phyloP scores from a whole-genome alignment of 768 basidiomycete species.

The Serendipita vermifera region DNA sequence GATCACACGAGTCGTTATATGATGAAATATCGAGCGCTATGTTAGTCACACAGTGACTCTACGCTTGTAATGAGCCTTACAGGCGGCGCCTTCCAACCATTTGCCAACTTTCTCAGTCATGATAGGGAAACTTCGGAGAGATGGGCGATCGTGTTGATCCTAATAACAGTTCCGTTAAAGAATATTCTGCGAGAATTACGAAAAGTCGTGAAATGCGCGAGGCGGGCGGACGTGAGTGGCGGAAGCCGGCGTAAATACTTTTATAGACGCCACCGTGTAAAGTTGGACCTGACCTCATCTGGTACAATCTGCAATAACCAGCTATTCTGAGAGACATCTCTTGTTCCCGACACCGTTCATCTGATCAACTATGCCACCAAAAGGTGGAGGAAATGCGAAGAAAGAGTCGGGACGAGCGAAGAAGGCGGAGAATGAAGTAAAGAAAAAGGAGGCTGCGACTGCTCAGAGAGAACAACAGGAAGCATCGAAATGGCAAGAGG shows the following conservation, averaged over 20 bases:
- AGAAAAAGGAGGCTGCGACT: constrained; percentile 52
- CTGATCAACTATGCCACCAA: constrained; percentile 78
- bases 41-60: too few relatives aligned
- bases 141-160: too few relatives aligned
- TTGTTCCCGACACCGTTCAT: too few relatives aligned
- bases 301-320: too few relatives aligned
- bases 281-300: too few relatives aligned
- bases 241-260: not conserved
- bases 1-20: too few relatives aligned
- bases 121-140: too few relatives aligned
- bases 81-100: constrained; percentile 3
- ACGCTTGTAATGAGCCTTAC: not conserved
- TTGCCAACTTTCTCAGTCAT: constrained; percentile 3
- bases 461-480: constrained; percentile 65
- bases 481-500: constrained; percentile 52
- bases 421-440: constrained; percentile 82
- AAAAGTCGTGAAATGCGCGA: not conserved
- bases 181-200: too few relatives aligned
- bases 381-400: constrained; percentile 81
- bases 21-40: too few relatives aligned
- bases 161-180: too few relatives aligned
- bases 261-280: not conserved
- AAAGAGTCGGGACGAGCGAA: constrained; percentile 82
- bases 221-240: too few relatives aligned
- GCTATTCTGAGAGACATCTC: too few relatives aligned